Evolutionary conservation across 306 rosid genomes (phyloP), one percentile per base, ranked within the genome.

Genomic region (Albizia julibrissin): DNA sequence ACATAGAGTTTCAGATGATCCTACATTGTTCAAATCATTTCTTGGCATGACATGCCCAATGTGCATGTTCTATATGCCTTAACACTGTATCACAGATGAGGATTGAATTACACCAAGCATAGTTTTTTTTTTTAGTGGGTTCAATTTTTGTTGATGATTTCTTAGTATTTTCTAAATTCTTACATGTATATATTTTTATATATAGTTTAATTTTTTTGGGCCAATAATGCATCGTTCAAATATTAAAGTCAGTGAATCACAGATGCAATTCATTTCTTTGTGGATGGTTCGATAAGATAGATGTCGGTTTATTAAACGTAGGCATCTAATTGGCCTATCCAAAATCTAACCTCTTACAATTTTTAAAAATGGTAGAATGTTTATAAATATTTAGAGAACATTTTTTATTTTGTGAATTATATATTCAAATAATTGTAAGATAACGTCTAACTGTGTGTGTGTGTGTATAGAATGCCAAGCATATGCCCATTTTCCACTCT

Each of bases 301-400:
- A 69, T 39, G 50, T 69, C 50, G 74, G 74, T 40, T 69, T 39
- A 69, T 69, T n/a, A n/a, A n/a, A n/a, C n/a, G 52, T n/a, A 10
- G 27, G 18, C 44, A 21, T 69, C 74, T 5, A 68, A 11, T 37
- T 0, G 14, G 16, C 15, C 47, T 21, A 68, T 68, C 47, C 47
- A 68, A 68, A 34, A 68, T 37, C 16, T 9, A 15, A 33, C 46
- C 27, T 34, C 1, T 34, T 67, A 12, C 26, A 33, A 33, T 27
- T 67, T 67, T 6, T 31, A 4, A 26, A 62, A 62, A 62, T 62
- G 39, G 10, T 62, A 62, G 18, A 62, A 19, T 50, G 3, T 46
- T 37, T 6, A 37, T 37, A 37, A 37, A 37, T 37, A 37, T 37
- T 37, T 6, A 37, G 40, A 37, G 40, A 37, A 6, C 37, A 4